Conservation (phyloP, 169 alveolate genomes). For the Plasmodium adleri region DNA sequence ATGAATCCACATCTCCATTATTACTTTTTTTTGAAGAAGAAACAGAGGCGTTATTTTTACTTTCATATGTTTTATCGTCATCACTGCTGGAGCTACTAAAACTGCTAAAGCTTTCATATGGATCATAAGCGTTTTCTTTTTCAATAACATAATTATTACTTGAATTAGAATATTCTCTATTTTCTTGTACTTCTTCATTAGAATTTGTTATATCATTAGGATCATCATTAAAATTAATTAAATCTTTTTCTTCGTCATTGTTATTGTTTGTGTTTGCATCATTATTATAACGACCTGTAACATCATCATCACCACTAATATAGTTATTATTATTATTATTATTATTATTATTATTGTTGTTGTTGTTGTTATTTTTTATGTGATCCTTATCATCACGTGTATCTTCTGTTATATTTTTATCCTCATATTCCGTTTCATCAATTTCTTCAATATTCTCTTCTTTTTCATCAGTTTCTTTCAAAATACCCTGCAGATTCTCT, state of each 20-base stretch:
- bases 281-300: not conserved
- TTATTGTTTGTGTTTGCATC: not conserved
- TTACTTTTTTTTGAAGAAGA: too few species aligned
- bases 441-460: not conserved
- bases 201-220: not conserved
- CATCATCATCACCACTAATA: not conserved
- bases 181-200: not conserved
- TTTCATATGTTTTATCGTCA: too few species aligned
- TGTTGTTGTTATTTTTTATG: not conserved
- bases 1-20: too few species aligned
- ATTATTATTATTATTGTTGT: not conserved
- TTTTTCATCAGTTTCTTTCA: not conserved
- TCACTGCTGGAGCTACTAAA: too few species aligned
- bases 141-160: too few species aligned
- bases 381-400: not conserved
- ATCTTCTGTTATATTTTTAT: not conserved
- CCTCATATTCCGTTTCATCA: not conserved
- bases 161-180: too few species aligned
- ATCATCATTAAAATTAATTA: not conserved
- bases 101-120: too few species aligned
- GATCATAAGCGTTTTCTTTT: too few species aligned
- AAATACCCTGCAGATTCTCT: not conserved
- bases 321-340: not conserved
- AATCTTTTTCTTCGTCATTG: not conserved
- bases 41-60: too few species aligned